These are phyloP conservation scores for Skeletonema marinoi DNA, from an alignment of 108 stramenopile species.

Conservation along the genomic window DNA sequence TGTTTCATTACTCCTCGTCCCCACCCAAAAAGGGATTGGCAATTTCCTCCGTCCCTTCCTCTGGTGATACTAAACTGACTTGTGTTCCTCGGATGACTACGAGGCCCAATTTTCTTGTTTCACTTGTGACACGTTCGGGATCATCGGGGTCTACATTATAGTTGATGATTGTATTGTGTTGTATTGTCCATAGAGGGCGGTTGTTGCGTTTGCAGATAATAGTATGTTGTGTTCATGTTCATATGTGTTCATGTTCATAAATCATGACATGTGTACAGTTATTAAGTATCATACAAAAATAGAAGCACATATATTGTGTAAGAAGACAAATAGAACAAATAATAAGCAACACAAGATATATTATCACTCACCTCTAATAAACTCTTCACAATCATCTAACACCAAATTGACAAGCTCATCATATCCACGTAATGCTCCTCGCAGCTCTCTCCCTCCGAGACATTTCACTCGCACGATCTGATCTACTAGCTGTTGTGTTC, in stretches of 20 bases:
- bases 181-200: no score
- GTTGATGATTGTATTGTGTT: neutral
- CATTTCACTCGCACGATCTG: constrained; percentile 81
- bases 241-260: no score
- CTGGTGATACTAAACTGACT: constrained; percentile 83
- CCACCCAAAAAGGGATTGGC: constrained; percentile 81
- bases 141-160: constrained; percentile 64
- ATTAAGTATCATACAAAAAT: no score
- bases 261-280: no score
- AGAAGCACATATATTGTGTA: no score
- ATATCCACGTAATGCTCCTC: constrained; percentile 78
- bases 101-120: constrained; percentile 72
- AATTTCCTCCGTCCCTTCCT: constrained; percentile 89
- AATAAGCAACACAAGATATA: neutral
- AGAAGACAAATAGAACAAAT: neutral
- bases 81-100: constrained; percentile 88
- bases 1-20: constrained; percentile 52
- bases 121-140: constrained; percentile 62
- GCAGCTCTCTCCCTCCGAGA: constrained; percentile 78
- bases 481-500: constrained; percentile 60
- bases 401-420: constrained; percentile 90
- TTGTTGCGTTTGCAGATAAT: no score
- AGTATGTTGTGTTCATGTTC: no score
- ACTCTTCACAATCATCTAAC: constrained; percentile 86
- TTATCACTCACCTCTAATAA: constrained; percentile 65